Conservation (phyloP, 495 filamentous ascomycete genomes). For the Neurospora sp. region DNA sequence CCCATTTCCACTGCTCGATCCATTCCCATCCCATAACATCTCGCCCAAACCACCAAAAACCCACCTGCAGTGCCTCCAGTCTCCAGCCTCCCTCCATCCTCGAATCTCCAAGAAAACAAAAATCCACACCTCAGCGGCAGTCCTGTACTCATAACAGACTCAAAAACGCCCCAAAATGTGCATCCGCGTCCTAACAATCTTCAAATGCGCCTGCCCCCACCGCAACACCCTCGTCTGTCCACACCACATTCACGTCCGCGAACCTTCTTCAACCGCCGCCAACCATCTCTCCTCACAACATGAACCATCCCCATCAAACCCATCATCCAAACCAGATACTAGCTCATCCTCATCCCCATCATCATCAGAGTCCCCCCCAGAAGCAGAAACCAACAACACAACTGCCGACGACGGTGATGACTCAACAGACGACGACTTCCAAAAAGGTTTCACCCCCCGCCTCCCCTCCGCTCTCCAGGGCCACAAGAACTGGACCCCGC, state of each 20-base stretch:
- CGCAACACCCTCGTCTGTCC: not conserved
- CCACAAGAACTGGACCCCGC: not conserved
- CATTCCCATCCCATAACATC: too few relatives aligned
- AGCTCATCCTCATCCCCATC: not conserved
- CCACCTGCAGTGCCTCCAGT: too few relatives aligned
- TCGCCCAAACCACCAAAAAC: not conserved
- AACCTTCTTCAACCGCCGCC: not conserved
- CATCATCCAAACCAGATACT: not conserved
- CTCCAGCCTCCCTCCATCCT: too few relatives aligned
- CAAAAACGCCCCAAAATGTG: not conserved
- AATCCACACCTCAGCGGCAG: too few relatives aligned
- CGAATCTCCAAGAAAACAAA: too few relatives aligned
- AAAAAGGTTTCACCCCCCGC: not conserved
- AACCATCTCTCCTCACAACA: not conserved
- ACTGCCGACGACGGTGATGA: not conserved
- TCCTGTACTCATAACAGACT: too few relatives aligned
- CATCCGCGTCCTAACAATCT: not conserved
- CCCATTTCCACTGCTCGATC: too few relatives aligned
- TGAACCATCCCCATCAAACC: not conserved
- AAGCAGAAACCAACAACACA: not conserved
- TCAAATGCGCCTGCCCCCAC: not conserved
- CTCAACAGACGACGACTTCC: not conserved
- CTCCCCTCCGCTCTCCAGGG: not conserved
- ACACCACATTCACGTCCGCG: not conserved
- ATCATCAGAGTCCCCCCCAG: not conserved